Conservation (phyloP, 129 eudicot species). For the Mikania micrantha region DNA sequence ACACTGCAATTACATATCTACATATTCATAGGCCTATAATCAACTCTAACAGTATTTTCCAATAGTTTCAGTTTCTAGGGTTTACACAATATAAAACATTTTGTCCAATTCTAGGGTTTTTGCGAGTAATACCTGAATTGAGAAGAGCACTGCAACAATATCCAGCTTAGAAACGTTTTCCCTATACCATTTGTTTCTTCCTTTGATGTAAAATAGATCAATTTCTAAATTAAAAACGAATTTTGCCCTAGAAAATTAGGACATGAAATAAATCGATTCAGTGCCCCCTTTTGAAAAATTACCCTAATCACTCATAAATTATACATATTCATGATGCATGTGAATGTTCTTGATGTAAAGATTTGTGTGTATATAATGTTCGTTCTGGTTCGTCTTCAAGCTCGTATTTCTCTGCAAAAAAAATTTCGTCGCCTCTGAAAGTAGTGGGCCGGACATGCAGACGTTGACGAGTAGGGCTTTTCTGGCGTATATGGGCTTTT, state of each 20-base stretch:
- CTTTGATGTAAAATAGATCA: constrained; percentile 37
- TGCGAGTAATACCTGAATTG: constrained; percentile 46
- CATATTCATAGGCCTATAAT: constrained; percentile 17
- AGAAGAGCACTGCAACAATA: constrained; percentile 21
- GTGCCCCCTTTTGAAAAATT: not conserved
- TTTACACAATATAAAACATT: constrained; percentile 26
- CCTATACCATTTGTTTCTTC: not conserved
- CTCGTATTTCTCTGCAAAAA: constrained; percentile 15
- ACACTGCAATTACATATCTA: constrained; percentile 2
- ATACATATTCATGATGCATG: not conserved
- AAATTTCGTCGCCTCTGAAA: constrained; percentile 23
- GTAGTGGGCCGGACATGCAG: constrained; percentile 62
- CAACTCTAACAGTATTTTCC: constrained; percentile 18
- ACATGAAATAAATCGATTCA: constrained; percentile 7
- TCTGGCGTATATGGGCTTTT: not conserved
- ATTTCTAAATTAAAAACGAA: constrained; percentile 23
- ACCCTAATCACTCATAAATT: constrained; percentile 4
- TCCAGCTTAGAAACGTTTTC: constrained; percentile 19
- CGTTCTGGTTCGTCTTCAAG: constrained; percentile 31
- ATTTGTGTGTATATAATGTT: constrained; percentile 13
- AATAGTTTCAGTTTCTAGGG: constrained; percentile 37
- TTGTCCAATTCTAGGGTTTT: constrained; percentile 45
- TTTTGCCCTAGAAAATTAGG: constrained; percentile 31
- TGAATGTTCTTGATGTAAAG: not conserved
- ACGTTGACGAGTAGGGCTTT: constrained; percentile 30